Conservation (phyloP, 2,329 filamentous ascomycete species). For the Cladophialophora carrionii region DNA sequence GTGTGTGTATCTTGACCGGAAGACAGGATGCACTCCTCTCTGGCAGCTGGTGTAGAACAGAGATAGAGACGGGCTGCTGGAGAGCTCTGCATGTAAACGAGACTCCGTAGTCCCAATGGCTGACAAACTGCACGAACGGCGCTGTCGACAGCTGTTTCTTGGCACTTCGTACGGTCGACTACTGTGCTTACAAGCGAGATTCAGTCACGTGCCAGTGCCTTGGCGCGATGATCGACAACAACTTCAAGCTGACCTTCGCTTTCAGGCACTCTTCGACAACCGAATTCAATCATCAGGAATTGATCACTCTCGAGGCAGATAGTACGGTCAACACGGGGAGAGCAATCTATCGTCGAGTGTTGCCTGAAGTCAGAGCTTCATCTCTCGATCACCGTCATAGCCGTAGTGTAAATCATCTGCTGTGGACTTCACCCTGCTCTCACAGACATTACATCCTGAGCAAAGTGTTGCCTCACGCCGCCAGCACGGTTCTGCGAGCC, state of each 20-base stretch:
- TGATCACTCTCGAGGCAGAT: not conserved
- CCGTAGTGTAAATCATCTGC: constrained; percentile 12
- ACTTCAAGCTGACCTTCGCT: not conserved
- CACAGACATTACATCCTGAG: not conserved
- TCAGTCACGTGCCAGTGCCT: not conserved
- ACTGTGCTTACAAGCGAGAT: not conserved
- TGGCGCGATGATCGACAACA: not conserved
- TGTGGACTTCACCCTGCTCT: not conserved
- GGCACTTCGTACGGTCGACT: not conserved
- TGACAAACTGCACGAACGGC: not conserved
- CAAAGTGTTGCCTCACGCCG: not conserved
- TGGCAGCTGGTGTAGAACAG: no score
- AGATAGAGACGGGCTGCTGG: no score
- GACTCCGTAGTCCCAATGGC: no score
- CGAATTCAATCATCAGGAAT: not conserved
- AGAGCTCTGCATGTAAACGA: no score
- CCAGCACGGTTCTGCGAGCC: not conserved
- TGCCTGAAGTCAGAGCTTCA: not conserved
- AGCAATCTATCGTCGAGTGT: not conserved
- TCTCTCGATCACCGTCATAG: not conserved
- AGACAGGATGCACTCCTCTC: no score
- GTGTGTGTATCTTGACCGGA: not conserved
- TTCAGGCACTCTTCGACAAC: not conserved
- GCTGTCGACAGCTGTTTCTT: no score
- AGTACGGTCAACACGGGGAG: not conserved